Conservation (phyloP, 331 rosid genomes). For the Phaseolus coccineus region DNA sequence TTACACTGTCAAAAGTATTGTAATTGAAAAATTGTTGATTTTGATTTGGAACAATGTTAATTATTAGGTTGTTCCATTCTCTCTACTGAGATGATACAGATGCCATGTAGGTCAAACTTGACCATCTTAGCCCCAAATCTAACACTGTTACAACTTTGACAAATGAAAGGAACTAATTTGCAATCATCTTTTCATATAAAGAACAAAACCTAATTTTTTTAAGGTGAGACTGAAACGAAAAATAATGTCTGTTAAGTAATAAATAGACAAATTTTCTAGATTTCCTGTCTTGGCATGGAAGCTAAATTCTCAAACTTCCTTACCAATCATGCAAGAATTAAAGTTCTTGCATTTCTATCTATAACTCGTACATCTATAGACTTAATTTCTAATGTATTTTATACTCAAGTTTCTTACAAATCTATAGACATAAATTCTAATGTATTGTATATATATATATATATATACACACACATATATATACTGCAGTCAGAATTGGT, state of each 20-base stretch:
- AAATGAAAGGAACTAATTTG: neutral
- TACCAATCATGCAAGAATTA: neutral
- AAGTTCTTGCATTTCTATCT: neutral
- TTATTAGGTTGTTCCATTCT: neutral
- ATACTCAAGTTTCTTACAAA: too few species aligned
- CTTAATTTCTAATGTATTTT: neutral
- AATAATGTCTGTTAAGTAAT: neutral
- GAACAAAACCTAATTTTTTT: neutral
- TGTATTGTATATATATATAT: neutral
- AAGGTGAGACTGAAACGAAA: neutral
- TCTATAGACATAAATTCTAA: neutral
- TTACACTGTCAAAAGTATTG: too few species aligned
- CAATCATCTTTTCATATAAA: neutral
- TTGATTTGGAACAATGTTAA: too few species aligned
- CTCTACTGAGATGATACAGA: neutral
- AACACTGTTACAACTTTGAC: neutral
- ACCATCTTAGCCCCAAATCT: neutral
- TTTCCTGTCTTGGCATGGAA: neutral
- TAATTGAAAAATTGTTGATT: too few species aligned
- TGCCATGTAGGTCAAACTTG: neutral
- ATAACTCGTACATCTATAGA: neutral
- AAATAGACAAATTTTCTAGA: too few species aligned
- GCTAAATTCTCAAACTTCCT: neutral
- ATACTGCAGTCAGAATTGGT: slow-evolving; percentile 54
- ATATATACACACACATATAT: too few species aligned